These are phyloP conservation scores for Colletotrichum siamense DNA, from an alignment of 2,329 filamentous ascomycete species.

Conservation along the genomic window DNA sequence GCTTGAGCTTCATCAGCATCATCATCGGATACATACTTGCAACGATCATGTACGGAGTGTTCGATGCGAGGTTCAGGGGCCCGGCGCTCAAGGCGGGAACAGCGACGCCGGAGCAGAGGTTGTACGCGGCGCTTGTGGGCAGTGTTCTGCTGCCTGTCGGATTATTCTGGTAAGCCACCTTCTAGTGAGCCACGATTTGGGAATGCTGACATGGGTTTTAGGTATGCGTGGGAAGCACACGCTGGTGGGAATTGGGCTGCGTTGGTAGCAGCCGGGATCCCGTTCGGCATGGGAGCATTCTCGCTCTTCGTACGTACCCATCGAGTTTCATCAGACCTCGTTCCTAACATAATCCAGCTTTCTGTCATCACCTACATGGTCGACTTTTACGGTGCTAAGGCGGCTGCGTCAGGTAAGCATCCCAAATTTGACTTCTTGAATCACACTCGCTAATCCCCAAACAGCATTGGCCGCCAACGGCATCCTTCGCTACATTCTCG, in stretches of 20 bases:
- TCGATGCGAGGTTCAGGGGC: slow-evolving; percentile 14
- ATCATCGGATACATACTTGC: slow-evolving; percentile 21
- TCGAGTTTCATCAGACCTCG: accelerated
- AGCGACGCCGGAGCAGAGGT: slow-evolving; percentile 21
- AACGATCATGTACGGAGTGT: not conserved
- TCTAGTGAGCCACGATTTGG: too few relatives aligned
- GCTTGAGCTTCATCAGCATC: slow-evolving; percentile 23
- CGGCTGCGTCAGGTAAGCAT: slow-evolving; percentile 19
- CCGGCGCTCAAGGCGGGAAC: not conserved
- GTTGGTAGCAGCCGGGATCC: slow-evolving; percentile 21
- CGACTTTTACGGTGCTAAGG: slow-evolving; percentile 23
- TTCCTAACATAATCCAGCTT: not conserved
- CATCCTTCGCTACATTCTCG: slow-evolving; percentile 45
- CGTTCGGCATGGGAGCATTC: slow-evolving; percentile 4
- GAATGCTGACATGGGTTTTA: not conserved
- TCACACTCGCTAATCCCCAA: not conserved
- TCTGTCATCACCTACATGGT: slow-evolving; percentile 24
- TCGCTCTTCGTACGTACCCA: not conserved
- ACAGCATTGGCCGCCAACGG: slow-evolving; percentile 44
- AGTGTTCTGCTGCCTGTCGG: slow-evolving; percentile 21
- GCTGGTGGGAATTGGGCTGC: slow-evolving; percentile 22
- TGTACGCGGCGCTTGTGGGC: slow-evolving; percentile 24
- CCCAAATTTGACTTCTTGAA: too few relatives aligned
- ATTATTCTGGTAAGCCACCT: slow-evolving; percentile 26
- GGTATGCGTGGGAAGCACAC: slow-evolving; percentile 38